Conservation (phyloP, 106 monocot species). For the Allium cepa region DNA sequence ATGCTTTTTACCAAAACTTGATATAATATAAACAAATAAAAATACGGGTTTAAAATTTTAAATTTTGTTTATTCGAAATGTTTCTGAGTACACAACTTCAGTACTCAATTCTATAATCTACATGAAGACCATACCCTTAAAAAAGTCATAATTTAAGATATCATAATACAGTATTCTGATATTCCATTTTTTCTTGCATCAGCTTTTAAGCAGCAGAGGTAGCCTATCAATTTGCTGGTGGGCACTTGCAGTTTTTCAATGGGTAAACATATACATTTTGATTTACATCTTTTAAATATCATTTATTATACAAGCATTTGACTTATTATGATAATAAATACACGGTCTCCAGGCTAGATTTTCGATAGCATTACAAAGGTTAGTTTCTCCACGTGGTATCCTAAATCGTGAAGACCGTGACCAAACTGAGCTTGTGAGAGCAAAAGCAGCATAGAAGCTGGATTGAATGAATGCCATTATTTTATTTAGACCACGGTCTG, state of each 20-base stretch:
- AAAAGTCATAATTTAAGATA: too few relatives aligned
- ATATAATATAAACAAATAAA: too few relatives aligned
- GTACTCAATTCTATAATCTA: too few relatives aligned
- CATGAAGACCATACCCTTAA: too few relatives aligned
- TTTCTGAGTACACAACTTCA: too few relatives aligned
- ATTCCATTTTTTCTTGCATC: constrained; percentile 1
- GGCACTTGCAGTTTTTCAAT: constrained; percentile 43
- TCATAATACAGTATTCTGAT: neutral
- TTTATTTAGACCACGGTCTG: too few relatives aligned
- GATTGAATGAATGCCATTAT: too few relatives aligned
- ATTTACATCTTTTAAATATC: neutral
- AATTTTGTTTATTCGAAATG: too few relatives aligned
- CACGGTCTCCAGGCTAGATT: constrained; percentile 49
- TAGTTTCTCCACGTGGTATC: constrained; percentile 57
- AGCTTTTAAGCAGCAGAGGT: constrained; percentile 43
- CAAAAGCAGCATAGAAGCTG: too few relatives aligned
- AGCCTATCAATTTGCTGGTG: constrained; percentile 78
- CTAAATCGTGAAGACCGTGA: constrained; percentile 42
- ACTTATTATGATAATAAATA: neutral
- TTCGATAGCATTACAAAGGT: constrained; percentile 47
- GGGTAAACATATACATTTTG: constrained; percentile 21
- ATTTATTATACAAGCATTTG: neutral
- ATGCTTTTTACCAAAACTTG: too few relatives aligned
- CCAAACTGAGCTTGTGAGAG: constrained; percentile 18
- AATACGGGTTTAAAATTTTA: too few relatives aligned